Evolutionary conservation across 116 monocot species (phyloP).

Genomic region (Zostera marina): DNA sequence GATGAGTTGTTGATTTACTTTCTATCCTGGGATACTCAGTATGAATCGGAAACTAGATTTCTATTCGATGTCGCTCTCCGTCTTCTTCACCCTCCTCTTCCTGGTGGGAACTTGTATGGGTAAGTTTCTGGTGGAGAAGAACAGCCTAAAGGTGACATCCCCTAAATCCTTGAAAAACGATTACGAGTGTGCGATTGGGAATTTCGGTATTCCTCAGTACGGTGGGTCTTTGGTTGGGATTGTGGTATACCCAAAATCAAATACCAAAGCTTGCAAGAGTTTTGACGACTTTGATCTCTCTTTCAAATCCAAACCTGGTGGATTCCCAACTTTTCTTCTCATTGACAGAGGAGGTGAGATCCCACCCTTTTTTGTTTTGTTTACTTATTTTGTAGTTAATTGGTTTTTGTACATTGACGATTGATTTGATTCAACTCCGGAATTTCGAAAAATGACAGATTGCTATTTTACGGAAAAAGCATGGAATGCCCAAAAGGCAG

Average conservation of each 20-base stretch:
- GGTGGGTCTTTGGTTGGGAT: constrained; percentile 87
- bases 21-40: background rate
- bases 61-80: constrained; percentile 13
- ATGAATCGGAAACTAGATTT: constrained; percentile 27
- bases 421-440: background rate
- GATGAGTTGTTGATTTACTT: background rate
- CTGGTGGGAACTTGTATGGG: constrained; percentile 23
- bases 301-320: constrained; percentile 69
- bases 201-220: constrained; percentile 92
- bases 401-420: too few relatives aligned
- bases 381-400: background rate
- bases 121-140: constrained; percentile 93
- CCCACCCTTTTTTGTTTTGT: background rate
- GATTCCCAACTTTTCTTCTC: constrained; percentile 78
- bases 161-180: constrained; percentile 57
- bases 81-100: constrained; percentile 10
- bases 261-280: constrained; percentile 63
- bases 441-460: constrained; percentile 22
- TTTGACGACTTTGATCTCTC: constrained; percentile 74
- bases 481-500: constrained; percentile 88
- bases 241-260: constrained; percentile 66
- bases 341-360: constrained; percentile 80
- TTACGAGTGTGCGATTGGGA: constrained; percentile 91
- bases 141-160: constrained; percentile 70
- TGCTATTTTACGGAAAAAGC: constrained; percentile 90